These are phyloP conservation scores for Hypoxylon sp. DNA, from an alignment of 2,329 filamentous ascomycete species.

Conservation along the genomic window DNA sequence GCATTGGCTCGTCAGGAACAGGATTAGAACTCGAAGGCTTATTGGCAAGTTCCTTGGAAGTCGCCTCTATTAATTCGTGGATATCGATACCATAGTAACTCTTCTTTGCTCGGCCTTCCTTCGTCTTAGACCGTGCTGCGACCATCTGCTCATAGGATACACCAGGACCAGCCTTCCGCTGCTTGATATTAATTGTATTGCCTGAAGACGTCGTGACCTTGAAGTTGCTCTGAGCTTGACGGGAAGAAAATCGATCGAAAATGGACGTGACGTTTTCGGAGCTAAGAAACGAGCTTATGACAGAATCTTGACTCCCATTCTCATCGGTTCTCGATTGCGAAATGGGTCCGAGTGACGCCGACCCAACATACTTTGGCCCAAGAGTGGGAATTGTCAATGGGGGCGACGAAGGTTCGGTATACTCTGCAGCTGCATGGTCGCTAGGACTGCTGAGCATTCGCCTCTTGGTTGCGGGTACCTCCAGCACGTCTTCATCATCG, in stretches of 20 bases:
- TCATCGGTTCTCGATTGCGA: constrained; percentile 15
- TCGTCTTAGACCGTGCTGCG: constrained; percentile 74
- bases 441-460: constrained; percentile 57
- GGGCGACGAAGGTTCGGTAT: constrained; percentile 48
- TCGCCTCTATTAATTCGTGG: constrained; percentile 81
- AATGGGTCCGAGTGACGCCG: constrained; percentile 6
- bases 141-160: constrained; percentile 76
- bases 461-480: constrained; percentile 58
- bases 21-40: constrained; percentile 47
- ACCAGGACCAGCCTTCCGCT: constrained; percentile 62
- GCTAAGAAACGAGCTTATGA: constrained; percentile 44
- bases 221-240: constrained; percentile 51
- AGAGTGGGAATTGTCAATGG: constrained; percentile 34
- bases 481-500: constrained; percentile 52
- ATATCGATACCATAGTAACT: constrained; percentile 96
- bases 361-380: constrained; percentile 17
- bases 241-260: constrained; percentile 44
- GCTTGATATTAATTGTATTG: constrained; percentile 66
- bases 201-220: constrained; percentile 70
- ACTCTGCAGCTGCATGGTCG: constrained; percentile 35
- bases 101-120: constrained; percentile 76
- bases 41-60: constrained; percentile 68
- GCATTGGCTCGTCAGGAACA: constrained; percentile 54
- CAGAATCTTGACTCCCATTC: constrained; percentile 22
- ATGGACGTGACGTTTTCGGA: constrained; percentile 41